phyloP scores from a whole-genome alignment of 129 eudicot species.

The Flaveria linearis region DNA sequence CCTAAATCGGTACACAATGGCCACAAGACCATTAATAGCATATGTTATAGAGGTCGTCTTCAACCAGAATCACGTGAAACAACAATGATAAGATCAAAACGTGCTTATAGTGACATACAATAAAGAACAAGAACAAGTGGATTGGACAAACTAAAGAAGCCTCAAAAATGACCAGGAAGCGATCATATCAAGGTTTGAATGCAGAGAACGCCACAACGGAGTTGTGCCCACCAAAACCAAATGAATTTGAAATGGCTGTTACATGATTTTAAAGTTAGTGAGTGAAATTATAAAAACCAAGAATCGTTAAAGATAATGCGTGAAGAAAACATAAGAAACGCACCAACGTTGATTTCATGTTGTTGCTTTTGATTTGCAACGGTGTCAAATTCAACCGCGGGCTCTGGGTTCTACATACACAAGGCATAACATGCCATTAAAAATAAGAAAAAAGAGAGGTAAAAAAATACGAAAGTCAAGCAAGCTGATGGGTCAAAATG shows the following conservation, averaged over 20 bases:
- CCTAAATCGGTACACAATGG: conserved; percentile 8
- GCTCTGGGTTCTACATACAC: conserved; percentile 36
- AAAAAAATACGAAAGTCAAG: background rate
- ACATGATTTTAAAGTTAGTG: conserved; percentile 9
- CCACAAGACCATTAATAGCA: conserved; percentile 1
- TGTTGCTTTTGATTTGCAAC: conserved; percentile 41
- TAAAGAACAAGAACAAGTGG: conserved; percentile 6
- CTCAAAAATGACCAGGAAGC: conserved; percentile 12
- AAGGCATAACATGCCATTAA: conserved; percentile 8
- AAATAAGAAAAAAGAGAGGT: background rate
- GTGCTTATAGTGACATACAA: conserved; percentile 7
- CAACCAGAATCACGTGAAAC: background rate
- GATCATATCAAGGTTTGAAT: conserved; percentile 61
- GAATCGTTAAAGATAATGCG: background rate
- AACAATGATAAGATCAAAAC: background rate
- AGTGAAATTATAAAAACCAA: background rate
- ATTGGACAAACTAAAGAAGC: background rate
- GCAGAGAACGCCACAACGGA: conserved; percentile 87
- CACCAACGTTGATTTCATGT: conserved; percentile 41
- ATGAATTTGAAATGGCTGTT: conserved; percentile 89
- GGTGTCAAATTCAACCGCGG: conserved; percentile 38
- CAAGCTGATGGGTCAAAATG: background rate
- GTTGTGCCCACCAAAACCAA: conserved; percentile 91
- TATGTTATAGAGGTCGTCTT: background rate
- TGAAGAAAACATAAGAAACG: conserved; percentile 21